Percentiles rank a stretch among this genome's conserved stretches.
Conservation (phyloP, 345 rosid species). For the Hypericum perforatum region DNA sequence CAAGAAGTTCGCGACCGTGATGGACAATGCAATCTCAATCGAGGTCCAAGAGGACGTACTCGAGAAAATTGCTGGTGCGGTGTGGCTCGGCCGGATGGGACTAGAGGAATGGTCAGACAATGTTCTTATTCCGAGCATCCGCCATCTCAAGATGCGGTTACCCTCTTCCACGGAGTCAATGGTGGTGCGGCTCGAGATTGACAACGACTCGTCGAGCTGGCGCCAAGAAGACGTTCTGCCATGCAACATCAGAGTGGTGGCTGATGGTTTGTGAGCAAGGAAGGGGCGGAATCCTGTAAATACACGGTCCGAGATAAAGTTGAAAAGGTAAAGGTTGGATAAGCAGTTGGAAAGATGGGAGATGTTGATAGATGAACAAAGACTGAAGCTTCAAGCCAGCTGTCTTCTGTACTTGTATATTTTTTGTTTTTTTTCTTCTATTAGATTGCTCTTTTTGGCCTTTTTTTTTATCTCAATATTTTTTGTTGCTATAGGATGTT, state of each 20-base stretch:
- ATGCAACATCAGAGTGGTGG: slow-evolving; percentile 37
- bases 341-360: slow-evolving; percentile 21
- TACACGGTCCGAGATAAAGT: slow-evolving; percentile 22
- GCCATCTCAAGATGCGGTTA: slow-evolving; percentile 35
- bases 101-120: slow-evolving; percentile 77
- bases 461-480: slow-evolving; percentile 3
- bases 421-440: slow-evolving; percentile 12
- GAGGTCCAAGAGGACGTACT: slow-evolving; percentile 63
- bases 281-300: neutral
- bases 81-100: slow-evolving; percentile 53
- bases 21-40: slow-evolving; percentile 22
- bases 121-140: slow-evolving; percentile 59
- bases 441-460: slow-evolving; percentile 19
- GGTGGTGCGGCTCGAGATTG: slow-evolving; percentile 46
- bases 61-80: slow-evolving; percentile 55
- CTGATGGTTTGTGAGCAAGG: slow-evolving; percentile 30
- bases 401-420: slow-evolving; percentile 13
- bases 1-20: slow-evolving; percentile 34
- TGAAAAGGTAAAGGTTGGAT: slow-evolving; percentile 8
- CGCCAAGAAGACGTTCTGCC: slow-evolving; percentile 55
- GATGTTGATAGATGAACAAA: slow-evolving; percentile 32
- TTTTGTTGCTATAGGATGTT: neutral
- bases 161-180: slow-evolving; percentile 18
- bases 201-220: slow-evolving; percentile 24
- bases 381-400: slow-evolving; percentile 11